Evolutionary conservation across 1,284 basidiomycete species (phyloP).

Genomic region (Cutaneotrichosporon arboriforme): DNA sequence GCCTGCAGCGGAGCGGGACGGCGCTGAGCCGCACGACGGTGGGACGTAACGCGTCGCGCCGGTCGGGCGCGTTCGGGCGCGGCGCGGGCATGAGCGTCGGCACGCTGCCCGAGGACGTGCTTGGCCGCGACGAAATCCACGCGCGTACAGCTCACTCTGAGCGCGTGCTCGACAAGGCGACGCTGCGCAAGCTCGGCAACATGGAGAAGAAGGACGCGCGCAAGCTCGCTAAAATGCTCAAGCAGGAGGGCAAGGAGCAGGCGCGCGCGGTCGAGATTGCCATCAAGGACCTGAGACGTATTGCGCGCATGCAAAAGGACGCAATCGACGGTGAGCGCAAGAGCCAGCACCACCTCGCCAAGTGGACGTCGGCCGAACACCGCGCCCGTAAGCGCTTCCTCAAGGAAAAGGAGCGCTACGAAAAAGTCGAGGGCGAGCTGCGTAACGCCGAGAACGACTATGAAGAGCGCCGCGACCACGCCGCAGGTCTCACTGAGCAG

Average conservation of each 20-base stretch:
- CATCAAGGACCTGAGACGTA: slow-evolving; percentile 47
- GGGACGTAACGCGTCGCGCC: slow-evolving; percentile 28
- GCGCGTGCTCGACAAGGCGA: slow-evolving; percentile 32
- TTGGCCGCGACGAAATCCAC: slow-evolving; percentile 45
- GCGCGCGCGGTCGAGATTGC: slow-evolving; percentile 37
- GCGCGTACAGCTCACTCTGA: slow-evolving; percentile 40
- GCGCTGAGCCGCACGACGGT: slow-evolving; percentile 20
- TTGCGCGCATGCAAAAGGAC: slow-evolving; percentile 45
- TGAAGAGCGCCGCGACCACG: slow-evolving; percentile 45
- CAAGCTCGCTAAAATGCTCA: slow-evolving; percentile 47
- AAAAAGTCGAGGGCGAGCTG: slow-evolving; percentile 43
- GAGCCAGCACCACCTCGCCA: slow-evolving; percentile 43
- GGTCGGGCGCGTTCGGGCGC: slow-evolving; percentile 41
- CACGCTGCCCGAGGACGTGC: slow-evolving; percentile 44
- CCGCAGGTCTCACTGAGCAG: slow-evolving; percentile 40
- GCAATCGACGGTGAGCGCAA: slow-evolving; percentile 46
- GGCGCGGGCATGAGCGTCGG: slow-evolving; percentile 43
- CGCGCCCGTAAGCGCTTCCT: slow-evolving; percentile 47
- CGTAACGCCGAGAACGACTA: slow-evolving; percentile 47
- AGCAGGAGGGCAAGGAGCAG: slow-evolving; percentile 46
- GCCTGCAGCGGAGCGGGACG: slow-evolving; percentile 22
- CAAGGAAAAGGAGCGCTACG: slow-evolving; percentile 49
- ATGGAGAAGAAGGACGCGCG: slow-evolving; percentile 48
- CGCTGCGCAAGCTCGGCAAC: slow-evolving; percentile 30
- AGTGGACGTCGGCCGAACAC: slow-evolving; percentile 47